Base-by-base conservation (phyloP, 2,329 filamentous ascomycete species). In the Chaetoscypha palmicola region DNA sequence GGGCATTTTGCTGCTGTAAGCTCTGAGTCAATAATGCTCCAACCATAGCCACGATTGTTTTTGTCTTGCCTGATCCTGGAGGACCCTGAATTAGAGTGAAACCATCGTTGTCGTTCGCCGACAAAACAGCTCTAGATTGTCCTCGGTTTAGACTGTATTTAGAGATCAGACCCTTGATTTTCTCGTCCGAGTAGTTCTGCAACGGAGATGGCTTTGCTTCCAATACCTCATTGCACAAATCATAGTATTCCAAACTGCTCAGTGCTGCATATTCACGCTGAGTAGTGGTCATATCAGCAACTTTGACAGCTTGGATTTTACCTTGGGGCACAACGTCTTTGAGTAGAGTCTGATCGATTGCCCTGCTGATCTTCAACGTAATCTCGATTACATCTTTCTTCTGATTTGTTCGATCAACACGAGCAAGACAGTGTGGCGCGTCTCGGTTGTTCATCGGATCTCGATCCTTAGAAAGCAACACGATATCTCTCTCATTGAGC, bases 41-140 rank as follows among this genome's bases (percentile, higher is more conserved):
- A 19, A 97, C 90, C 72, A 98, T 94, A 23, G 91, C 92, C 44
- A 94, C 79, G 48, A 98, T 98, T 0, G 92, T 98, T 64, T 98
- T 98, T 0, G 92, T 98, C 68, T 98, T 98, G 60, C 91, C 92
- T 3, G 92, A 96, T 64, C 92, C 92, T 1, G 92, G 92, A 39
- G 92, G 92, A 43, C 85, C 92, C 67, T 98, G 92, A 55, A 98
- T 89, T 48, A 98, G 71, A 2, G 92, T 97, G 60, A 98, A 98
- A 0, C 88, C 94, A 65, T 97, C 92, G 55, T 98, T 98, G 58
- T 94, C 90, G 45, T 90, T 77, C 10, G 90, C 91, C 41, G 91
- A 94, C 51, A 92, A 78, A 49, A 98, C 87, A 5, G 92, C 92
- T 63, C 86, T 86, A 3, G 91, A 88, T 62, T 98, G 92, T 4